These are phyloP conservation scores for Aleurites moluccanus DNA, from an alignment of 441 rosid genomes.

Conservation along the genomic window DNA sequence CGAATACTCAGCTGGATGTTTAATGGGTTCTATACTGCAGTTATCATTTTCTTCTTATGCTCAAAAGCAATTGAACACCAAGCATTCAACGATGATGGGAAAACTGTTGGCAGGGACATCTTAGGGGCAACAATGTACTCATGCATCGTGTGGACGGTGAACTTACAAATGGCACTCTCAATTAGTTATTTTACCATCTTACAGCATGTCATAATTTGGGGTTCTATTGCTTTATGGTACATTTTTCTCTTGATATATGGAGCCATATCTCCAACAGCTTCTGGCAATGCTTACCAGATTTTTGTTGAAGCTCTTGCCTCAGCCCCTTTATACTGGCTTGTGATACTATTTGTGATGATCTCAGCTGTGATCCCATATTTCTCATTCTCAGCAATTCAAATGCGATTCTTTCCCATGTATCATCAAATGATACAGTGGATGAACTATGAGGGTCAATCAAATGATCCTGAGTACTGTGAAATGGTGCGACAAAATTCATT, in stretches of 20 bases:
- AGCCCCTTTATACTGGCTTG: conserved; percentile 73
- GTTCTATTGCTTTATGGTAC: conserved; percentile 67
- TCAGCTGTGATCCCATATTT: conserved; percentile 72
- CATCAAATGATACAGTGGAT: conserved; percentile 93
- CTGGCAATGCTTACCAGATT: conserved; percentile 69
- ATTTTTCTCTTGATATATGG: conserved; percentile 80
- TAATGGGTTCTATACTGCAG: conserved; percentile 60
- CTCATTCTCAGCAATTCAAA: conserved; percentile 55
- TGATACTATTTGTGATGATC: conserved; percentile 52
- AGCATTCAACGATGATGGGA: conserved; percentile 69
- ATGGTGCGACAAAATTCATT: conserved; percentile 76
- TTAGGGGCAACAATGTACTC: conserved; percentile 88
- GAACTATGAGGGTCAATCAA: conserved; percentile 53
- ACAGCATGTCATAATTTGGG: conserved; percentile 83
- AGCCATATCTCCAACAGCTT: conserved; percentile 45
- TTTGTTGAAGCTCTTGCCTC: conserved; percentile 89
- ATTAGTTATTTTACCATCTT: conserved; percentile 73
- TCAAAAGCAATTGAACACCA: conserved; percentile 56
- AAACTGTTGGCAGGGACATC: conserved; percentile 65
- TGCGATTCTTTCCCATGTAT: conserved; percentile 81
- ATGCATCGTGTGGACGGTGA: conserved; percentile 81
- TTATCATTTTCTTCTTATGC: conserved; percentile 76
- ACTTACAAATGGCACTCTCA: conserved; percentile 82
- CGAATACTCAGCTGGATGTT: conserved; percentile 73
- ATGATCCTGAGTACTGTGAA: conserved; percentile 71